Conservation (phyloP, 257 asterid species). For the Nicotiana knightiana region DNA sequence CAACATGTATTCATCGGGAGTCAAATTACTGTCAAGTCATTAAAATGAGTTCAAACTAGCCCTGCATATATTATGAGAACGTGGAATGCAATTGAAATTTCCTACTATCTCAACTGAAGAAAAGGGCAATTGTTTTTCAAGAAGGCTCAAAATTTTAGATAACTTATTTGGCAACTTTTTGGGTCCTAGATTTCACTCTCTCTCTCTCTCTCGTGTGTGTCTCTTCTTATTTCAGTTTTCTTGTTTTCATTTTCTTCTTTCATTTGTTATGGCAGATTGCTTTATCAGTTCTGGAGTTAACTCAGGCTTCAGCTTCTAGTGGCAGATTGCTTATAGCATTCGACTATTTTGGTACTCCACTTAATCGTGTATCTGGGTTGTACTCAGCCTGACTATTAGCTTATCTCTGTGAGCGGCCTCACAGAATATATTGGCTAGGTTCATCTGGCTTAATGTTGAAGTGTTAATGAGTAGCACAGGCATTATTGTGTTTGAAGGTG, state of each 20-base stretch:
- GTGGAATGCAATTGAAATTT: not conserved
- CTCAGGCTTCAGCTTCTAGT: not conserved
- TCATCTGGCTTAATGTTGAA: not conserved
- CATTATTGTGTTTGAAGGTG: not conserved
- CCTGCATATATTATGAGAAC: not conserved
- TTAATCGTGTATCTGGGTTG: not conserved
- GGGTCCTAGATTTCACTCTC: not conserved
- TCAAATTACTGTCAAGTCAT: not conserved
- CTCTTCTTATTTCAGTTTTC: not conserved
- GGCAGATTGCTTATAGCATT: not conserved
- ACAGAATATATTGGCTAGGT: not conserved
- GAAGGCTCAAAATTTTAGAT: not conserved
- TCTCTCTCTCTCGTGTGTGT: not conserved
- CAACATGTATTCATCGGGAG: not conserved
- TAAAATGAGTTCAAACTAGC: not conserved
- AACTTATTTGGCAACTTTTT: not conserved
- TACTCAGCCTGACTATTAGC: not conserved
- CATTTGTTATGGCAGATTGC: slow-evolving; percentile 1
- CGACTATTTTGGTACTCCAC: not conserved
- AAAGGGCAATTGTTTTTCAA: not conserved
- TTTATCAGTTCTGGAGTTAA: slow-evolving; percentile 3
- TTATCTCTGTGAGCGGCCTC: not conserved
- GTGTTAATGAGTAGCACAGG: not conserved
- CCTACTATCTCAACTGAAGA: not conserved
- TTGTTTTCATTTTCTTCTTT: not conserved